Evolutionary conservation across 2,329 filamentous ascomycete species (phyloP).

Genomic region (Epichloe brachyelytri): DNA sequence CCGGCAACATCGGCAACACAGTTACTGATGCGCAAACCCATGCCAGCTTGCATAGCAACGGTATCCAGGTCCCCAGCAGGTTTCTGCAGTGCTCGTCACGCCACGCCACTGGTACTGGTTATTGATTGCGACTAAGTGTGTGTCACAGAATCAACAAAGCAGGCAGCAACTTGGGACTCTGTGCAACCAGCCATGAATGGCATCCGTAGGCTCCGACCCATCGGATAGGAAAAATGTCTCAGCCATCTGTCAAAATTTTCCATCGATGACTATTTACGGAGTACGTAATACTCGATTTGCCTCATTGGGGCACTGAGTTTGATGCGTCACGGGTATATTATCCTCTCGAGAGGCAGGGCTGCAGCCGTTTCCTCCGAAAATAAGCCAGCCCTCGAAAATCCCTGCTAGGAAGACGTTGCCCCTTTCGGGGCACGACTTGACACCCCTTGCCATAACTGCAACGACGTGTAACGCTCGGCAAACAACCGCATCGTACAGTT

Average conservation of each 20-base stretch:
- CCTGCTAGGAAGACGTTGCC: background rate
- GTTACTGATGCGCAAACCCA: background rate
- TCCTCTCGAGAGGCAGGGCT: background rate
- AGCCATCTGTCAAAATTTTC: background rate
- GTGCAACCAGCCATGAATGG: background rate
- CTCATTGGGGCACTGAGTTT: background rate
- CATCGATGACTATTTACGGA: background rate
- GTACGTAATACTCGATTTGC: background rate
- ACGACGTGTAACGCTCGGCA: background rate
- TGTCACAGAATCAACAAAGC: background rate
- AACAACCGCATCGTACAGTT: slow-evolving; percentile 1
- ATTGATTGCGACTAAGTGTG: background rate
- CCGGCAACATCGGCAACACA: background rate
- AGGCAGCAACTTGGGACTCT: background rate
- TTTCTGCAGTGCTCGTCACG: background rate
- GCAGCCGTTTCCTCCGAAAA: background rate
- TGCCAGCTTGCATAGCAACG: background rate
- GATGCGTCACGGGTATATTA: background rate
- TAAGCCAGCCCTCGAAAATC: background rate
- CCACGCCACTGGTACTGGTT: background rate
- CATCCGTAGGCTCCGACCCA: background rate
- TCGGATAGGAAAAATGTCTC: slow-evolving; percentile 1
- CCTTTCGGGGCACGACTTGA: background rate
- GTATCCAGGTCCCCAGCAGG: background rate
- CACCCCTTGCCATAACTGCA: background rate